Evolutionary conservation across 2,329 filamentous ascomycete species (phyloP).

Genomic region (Rutstroemia sp.): DNA sequence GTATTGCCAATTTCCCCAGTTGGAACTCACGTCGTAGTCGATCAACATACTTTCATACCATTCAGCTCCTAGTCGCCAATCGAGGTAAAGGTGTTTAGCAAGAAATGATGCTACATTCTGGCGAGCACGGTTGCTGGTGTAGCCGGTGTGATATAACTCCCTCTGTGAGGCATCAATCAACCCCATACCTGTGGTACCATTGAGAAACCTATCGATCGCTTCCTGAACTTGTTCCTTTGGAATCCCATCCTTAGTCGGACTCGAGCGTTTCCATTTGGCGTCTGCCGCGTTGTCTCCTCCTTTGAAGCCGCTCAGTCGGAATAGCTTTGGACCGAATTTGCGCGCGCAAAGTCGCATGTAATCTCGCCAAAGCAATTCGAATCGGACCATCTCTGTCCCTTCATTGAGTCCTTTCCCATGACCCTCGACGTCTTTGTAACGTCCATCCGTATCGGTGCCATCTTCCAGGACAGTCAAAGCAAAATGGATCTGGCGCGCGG

Average conservation of each 20-base stretch:
- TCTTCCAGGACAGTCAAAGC: slow-evolving; percentile 64
- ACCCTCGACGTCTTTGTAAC: slow-evolving; percentile 28
- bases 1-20: slow-evolving; percentile 83
- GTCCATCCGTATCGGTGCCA: slow-evolving; percentile 34
- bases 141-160: slow-evolving; percentile 68
- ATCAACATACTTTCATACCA: slow-evolving; percentile 72
- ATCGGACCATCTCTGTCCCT: slow-evolving; percentile 61
- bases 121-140: slow-evolving; percentile 67
- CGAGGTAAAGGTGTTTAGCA: slow-evolving; percentile 63
- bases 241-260: slow-evolving; percentile 16
- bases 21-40: slow-evolving; percentile 70
- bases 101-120: slow-evolving; percentile 74
- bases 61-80: slow-evolving; percentile 75
- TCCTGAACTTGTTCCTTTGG: slow-evolving; percentile 37
- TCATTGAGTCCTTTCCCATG: slow-evolving; percentile 66
- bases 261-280: slow-evolving; percentile 15
- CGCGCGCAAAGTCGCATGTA: slow-evolving; percentile 71
- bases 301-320: slow-evolving; percentile 55
- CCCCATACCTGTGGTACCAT: slow-evolving; percentile 66
- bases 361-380: slow-evolving; percentile 72
- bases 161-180: slow-evolving; percentile 72
- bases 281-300: slow-evolving; percentile 32
- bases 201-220: slow-evolving; percentile 51
- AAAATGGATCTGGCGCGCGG: slow-evolving; percentile 64
- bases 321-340: slow-evolving; percentile 62